These are phyloP conservation scores for Pseudocercospora musae DNA, from an alignment of 2,329 filamentous ascomycete species.

Conservation along the genomic window DNA sequence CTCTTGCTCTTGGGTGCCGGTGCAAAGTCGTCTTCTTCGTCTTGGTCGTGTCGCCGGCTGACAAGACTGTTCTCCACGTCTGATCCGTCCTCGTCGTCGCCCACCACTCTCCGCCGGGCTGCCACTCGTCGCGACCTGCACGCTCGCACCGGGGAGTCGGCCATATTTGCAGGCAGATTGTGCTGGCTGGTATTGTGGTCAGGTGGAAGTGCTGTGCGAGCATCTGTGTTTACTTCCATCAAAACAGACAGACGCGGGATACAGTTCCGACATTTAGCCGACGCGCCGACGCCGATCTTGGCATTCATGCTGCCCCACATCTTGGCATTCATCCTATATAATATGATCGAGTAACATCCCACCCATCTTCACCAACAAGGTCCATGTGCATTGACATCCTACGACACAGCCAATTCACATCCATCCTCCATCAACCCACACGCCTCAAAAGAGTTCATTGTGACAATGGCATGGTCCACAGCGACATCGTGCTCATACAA, in stretches of 20 bases:
- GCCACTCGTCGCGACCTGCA: constrained; percentile 59
- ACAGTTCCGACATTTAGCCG: neutral
- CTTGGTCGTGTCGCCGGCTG: constrained; percentile 50
- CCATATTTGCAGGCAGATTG: constrained; percentile 20
- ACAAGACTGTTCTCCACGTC: constrained; percentile 58
- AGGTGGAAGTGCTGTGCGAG: neutral
- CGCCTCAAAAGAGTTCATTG: too few relatives aligned
- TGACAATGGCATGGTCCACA: too few relatives aligned
- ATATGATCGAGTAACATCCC: too few relatives aligned
- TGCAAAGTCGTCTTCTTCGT: constrained; percentile 76
- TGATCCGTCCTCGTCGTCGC: constrained; percentile 69
- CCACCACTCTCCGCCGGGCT: constrained; percentile 66
- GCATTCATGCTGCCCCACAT: too few relatives aligned
- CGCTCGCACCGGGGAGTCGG: constrained; percentile 48
- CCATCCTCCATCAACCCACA: too few relatives aligned
- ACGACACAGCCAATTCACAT: too few relatives aligned
- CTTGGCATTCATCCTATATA: too few relatives aligned
- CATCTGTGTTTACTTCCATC: neutral
- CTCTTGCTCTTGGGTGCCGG: constrained; percentile 65
- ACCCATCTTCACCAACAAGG: too few relatives aligned
- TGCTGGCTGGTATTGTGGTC: constrained; percentile 1
- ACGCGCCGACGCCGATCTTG: neutral
- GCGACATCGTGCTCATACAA: neutral
- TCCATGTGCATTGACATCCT: too few relatives aligned
- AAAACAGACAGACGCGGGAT: constrained; percentile 3